Percentiles rank a stretch among this genome's conserved stretches.
phyloP scores from a whole-genome alignment of 805 yeast species.

The Saccharomycopsis fibuligera region DNA sequence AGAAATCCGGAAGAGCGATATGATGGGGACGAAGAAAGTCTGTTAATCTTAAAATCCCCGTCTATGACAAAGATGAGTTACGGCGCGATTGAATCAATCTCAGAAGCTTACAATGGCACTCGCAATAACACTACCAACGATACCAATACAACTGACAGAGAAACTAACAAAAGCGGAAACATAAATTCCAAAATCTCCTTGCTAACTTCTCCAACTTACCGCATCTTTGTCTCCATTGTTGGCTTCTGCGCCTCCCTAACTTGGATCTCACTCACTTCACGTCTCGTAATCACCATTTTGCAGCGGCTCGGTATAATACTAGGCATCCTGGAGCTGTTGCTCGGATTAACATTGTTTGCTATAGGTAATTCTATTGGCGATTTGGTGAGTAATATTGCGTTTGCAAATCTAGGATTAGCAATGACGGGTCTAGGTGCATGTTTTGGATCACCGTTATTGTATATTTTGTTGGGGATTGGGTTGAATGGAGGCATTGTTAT shows the following conservation, averaged over 20 bases:
- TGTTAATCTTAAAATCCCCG: too few relatives aligned
- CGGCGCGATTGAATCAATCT: too few relatives aligned
- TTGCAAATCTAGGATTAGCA: slow-evolving; percentile 75
- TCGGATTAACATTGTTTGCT: slow-evolving; percentile 86
- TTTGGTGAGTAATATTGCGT: slow-evolving; percentile 70
- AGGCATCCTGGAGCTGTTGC: slow-evolving; percentile 63
- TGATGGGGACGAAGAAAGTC: too few relatives aligned
- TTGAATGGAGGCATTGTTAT: slow-evolving; percentile 53
- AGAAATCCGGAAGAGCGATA: background rate
- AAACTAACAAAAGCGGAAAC: background rate
- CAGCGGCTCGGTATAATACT: slow-evolving; percentile 53
- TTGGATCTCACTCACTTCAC: slow-evolving; percentile 48
- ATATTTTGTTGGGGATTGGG: slow-evolving; percentile 76
- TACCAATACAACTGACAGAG: background rate
- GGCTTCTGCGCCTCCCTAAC: slow-evolving; percentile 54
- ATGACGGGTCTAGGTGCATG: slow-evolving; percentile 93
- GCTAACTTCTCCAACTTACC: background rate
- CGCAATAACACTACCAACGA: too few relatives aligned
- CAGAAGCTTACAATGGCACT: too few relatives aligned
- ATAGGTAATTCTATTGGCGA: slow-evolving; percentile 92
- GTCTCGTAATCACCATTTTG: slow-evolving; percentile 49
- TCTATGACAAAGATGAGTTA: too few relatives aligned
- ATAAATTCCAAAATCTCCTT: background rate
- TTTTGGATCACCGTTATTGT: slow-evolving; percentile 84
- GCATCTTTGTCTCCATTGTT: background rate